Evolutionary conservation across 805 yeast genomes (phyloP).

Genomic region (Wickerhamomyces hampshirensis): DNA sequence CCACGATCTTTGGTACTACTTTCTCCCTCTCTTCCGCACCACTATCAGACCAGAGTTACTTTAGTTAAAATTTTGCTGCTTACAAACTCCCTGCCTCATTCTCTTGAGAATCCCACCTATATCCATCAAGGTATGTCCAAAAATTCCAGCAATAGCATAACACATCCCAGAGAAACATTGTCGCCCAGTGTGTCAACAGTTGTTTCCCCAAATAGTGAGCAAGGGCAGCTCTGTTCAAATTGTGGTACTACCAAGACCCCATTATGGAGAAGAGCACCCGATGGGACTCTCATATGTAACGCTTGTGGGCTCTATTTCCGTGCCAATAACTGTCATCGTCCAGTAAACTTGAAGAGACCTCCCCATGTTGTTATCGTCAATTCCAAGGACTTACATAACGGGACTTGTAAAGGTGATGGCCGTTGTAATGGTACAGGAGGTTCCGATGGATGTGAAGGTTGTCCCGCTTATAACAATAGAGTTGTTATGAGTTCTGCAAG

Average conservation of each 20-base stretch:
- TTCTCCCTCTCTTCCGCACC: no score
- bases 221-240: conserved; percentile 56
- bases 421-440: conserved; percentile 90
- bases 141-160: no score
- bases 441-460: conserved; percentile 69
- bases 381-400: conserved; percentile 19
- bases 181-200: conserved; percentile 1
- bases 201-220: conserved; percentile 3
- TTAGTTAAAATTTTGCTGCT: no score
- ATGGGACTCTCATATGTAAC: conserved; percentile 86
- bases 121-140: no score
- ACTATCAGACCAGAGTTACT: no score
- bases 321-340: conserved; percentile 88
- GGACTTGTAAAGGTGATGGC: conserved; percentile 33
- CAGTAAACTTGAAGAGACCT: conserved; percentile 68
- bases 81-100: no score
- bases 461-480: conserved; percentile 80
- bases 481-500: conserved; percentile 31
- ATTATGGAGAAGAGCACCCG: conserved; percentile 60
- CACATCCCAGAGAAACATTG: no score
- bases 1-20: no score
- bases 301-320: conserved; percentile 92
- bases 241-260: conserved; percentile 90
- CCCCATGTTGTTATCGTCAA: conserved; percentile 86
- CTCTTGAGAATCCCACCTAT: no score